Percentiles rank a stretch among this genome's conserved stretches.
Conservation (phyloP, 345 rosid genomes). For the Bruguiera parviflora region DNA sequence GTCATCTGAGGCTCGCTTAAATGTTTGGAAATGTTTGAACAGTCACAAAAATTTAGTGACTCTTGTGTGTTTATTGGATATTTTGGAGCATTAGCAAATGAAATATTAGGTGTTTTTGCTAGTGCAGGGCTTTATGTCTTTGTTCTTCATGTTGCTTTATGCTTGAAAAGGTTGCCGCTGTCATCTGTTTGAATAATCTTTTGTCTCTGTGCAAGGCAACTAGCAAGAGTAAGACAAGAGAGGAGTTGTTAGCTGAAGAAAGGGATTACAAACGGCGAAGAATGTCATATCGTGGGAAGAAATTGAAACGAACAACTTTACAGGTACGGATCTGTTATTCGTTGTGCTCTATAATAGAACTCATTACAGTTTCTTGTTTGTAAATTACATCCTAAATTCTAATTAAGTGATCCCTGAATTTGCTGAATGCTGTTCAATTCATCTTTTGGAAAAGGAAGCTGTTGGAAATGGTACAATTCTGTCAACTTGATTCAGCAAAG, state of each 20-base stretch:
- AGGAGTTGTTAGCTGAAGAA: conserved; percentile 93
- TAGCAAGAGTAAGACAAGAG: conserved; percentile 62
- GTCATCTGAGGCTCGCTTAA: no score
- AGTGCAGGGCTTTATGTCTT: not conserved
- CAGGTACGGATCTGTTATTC: conserved; percentile 42
- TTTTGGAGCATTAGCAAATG: not conserved
- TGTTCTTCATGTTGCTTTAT: not conserved
- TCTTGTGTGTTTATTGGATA: not conserved
- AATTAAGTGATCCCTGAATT: not conserved
- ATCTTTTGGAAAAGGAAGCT: not conserved
- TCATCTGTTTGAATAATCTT: not conserved
- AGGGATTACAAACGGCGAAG: conserved; percentile 96
- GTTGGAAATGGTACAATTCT: not conserved
- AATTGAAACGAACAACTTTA: conserved; percentile 65
- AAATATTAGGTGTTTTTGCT: conserved; percentile 1
- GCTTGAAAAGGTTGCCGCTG: not conserved
- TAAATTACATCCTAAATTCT: not conserved
- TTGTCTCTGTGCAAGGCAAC: conserved; percentile 43
- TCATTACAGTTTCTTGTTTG: not conserved
- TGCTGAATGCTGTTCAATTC: not conserved
- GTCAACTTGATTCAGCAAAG: not conserved
- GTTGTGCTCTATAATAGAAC: conserved; percentile 2
- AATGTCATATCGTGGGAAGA: conserved; percentile 96
- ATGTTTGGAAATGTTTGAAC: no score
- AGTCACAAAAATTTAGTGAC: not conserved